Evolutionary conservation across 2,329 filamentous ascomycete genomes (phyloP).

Genomic region (Sporothrix protearum): DNA sequence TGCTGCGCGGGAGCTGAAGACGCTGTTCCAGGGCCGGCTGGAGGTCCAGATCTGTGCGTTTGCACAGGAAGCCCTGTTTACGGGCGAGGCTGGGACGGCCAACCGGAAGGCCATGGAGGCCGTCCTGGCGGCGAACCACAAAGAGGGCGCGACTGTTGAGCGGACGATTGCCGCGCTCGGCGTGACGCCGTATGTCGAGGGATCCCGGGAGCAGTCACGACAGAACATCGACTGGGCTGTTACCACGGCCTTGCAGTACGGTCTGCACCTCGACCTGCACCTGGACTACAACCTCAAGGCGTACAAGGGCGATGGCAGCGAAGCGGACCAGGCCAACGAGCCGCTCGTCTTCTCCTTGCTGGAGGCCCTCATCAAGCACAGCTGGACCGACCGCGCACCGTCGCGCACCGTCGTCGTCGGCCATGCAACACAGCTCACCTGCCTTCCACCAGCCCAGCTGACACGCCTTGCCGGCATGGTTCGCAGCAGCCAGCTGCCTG

Average conservation of each 20-base stretch:
- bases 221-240: constrained; percentile 63
- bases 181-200: constrained; percentile 68
- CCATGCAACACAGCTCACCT: constrained; percentile 64
- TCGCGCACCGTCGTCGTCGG: constrained; percentile 56
- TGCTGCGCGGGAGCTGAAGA: constrained; percentile 55
- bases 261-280: constrained; percentile 65
- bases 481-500: constrained; percentile 46
- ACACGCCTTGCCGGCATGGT: constrained; percentile 46
- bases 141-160: background rate
- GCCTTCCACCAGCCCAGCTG: constrained; percentile 52
- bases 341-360: constrained; percentile 55
- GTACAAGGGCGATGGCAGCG: constrained; percentile 22
- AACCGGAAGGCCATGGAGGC: constrained; percentile 49
- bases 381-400: constrained; percentile 44
- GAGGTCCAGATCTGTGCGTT: constrained; percentile 66
- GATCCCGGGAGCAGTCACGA: constrained; percentile 44
- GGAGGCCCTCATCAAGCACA: constrained; percentile 44
- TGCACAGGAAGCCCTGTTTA: constrained; percentile 66
- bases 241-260: constrained; percentile 46
- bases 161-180: constrained; percentile 56
- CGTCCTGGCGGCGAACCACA: constrained; percentile 31
- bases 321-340: constrained; percentile 29
- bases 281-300: constrained; percentile 64
- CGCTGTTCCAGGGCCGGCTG: constrained; percentile 50
- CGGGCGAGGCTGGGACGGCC: constrained; percentile 45